Base-by-base conservation (phyloP, 2,329 filamentous ascomycete genomes). In the Pyricularia sp. region DNA sequence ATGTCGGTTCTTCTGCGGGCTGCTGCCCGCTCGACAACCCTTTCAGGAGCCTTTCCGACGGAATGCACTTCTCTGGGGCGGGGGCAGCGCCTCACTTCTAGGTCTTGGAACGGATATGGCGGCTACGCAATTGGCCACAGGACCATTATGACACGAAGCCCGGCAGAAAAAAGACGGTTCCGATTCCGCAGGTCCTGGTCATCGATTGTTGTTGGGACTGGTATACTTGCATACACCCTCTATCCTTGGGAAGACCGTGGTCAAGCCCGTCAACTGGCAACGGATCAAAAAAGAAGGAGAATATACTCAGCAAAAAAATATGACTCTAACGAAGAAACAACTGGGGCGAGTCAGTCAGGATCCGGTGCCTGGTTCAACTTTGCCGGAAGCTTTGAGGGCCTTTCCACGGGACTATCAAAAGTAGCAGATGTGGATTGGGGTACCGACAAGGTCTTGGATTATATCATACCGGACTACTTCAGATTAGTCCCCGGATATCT, bases 391-490 rank as follows among this genome's bases (percentile, higher is more conserved):
- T 83, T 87, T 70, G 82, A 84, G 72, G 78, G 81, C 58, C 25
- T 67, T 31, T 63, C 59, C 59, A 63, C 59, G 6, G 26, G 26
- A 28, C 83, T 92, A 67, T 85, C 87, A 17, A 76, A 82, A 17
- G 76, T 84, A 2, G 81, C 84, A 25, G 83, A 86, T 72, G 78
- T 85, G 3, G 83, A 89, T 74, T 88, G 86, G 84, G 77, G 79
- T 4, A 77, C 87, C 1, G 86, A 88, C 71, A 84, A 81, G 72
- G 77, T 97, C 30, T 88, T 90, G 55, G 89, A 87, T 75, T 85
- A 87, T 71, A 88, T 98, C 42, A 79, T 96, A 3, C 94, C 94
- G 0, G 88, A 91, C 61, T 98, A 94, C 94, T 88, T 91, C 42
- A 90, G 88, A 72, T 77, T 87, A 61, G 81, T 97, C 23, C 94